Evolutionary conservation across 371 early-diverging fungal genomes (phyloP).

Genomic region (Mucor saturninus): DNA sequence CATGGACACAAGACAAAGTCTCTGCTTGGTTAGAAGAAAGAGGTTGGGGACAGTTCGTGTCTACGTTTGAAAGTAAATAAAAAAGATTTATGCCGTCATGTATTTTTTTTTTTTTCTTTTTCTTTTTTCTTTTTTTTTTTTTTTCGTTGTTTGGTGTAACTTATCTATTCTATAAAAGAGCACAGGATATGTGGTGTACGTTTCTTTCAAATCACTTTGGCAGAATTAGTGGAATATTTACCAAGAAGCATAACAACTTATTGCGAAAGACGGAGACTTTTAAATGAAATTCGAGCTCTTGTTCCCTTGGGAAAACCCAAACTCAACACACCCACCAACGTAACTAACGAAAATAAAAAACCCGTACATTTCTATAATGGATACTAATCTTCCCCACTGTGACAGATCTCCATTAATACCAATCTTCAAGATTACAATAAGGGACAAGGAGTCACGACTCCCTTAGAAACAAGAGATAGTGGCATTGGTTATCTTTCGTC

Average conservation of each 20-base stretch:
- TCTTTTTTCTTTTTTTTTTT: conserved; percentile 8
- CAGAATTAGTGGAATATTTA: conserved; percentile 44
- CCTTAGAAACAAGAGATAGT: conserved; percentile 14
- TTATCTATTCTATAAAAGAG: conserved; percentile 17
- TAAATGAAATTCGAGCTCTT: conserved; percentile 49
- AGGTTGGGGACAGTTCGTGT: conserved; percentile 49
- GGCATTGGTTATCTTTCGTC: conserved; percentile 23
- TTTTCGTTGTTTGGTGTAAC: background rate
- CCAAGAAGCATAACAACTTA: conserved; percentile 50
- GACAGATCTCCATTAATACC: conserved; percentile 32
- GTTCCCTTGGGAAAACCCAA: conserved; percentile 16
- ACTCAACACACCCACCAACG: conserved; percentile 20
- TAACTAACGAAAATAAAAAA: background rate
- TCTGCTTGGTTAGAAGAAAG: conserved; percentile 47
- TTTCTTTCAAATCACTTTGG: conserved; percentile 48
- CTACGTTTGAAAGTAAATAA: conserved; percentile 48
- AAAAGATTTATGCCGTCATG: no score
- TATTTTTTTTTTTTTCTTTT: background rate
- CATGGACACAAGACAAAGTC: conserved; percentile 48
- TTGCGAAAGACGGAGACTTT: conserved; percentile 52
- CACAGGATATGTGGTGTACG: conserved; percentile 40
- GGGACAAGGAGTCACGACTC: conserved; percentile 23
- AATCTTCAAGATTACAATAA: conserved; percentile 27
- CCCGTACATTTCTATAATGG: background rate
- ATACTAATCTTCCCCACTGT: background rate